Conservation (phyloP, 2,329 filamentous ascomycete species). For the Penicillium polonicum region DNA sequence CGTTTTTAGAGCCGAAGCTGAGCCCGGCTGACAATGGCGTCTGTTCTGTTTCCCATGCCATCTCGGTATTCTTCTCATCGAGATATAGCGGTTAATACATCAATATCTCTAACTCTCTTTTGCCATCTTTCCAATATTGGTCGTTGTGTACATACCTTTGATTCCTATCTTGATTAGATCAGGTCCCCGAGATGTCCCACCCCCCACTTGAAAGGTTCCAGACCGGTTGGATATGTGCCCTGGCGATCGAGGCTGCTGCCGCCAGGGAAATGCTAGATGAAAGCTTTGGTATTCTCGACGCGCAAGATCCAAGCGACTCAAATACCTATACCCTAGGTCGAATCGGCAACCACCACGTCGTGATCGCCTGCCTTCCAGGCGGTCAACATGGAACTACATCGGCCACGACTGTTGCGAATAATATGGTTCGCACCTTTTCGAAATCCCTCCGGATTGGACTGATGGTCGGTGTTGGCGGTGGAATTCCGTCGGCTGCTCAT, state of each 20-base stretch:
- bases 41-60: no score
- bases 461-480: constrained; percentile 16
- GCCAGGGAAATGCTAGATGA: constrained; percentile 1
- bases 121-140: no score
- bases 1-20: no score
- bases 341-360: constrained; percentile 21
- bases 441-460: constrained; percentile 20
- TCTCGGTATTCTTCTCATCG: no score
- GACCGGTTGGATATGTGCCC: neutral
- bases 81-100: no score
- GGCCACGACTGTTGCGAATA: constrained; percentile 16
- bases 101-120: no score
- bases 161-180: no score
- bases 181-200: neutral
- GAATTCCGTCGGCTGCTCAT: neutral
- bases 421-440: constrained; percentile 22
- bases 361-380: constrained; percentile 20
- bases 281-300: constrained; percentile 13
- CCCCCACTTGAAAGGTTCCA: neutral
- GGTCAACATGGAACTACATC: constrained; percentile 16
- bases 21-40: no score
- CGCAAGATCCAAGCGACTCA: constrained; percentile 16
- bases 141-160: no score
- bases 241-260: neutral
- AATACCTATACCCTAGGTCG: constrained; percentile 24